Evolutionary conservation across 83 land plant species (phyloP), one percentile per base, ranked within the genome.

Genomic region (Diphasiastrum complanatum): DNA sequence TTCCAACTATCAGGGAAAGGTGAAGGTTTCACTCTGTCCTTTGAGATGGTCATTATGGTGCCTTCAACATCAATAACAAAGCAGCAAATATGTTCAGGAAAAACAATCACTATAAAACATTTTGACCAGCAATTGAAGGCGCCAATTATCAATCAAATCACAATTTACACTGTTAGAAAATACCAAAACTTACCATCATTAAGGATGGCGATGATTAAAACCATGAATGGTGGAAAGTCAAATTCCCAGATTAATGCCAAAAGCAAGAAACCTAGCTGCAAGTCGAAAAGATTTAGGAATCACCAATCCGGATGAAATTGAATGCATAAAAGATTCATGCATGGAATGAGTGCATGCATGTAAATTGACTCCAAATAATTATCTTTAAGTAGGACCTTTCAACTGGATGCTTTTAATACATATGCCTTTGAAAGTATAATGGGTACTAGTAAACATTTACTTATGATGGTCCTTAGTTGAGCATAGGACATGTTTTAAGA

Each of bases 1-100:
- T 81, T 81, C 84, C 84, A 81, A 64, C 87, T 83, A 47, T 86
- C 91, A 36, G 91, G 91, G 20, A 80, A 50, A 31, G 91, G 91
- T 64, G 86, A 83, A 33, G 86, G 84, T 70, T 70, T 80, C 3
- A 83, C 86, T 0, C 81, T 64, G 48, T 83, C 86, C 45, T 83
- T 69, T 35, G 84, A 83, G 11, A 83, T 83, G 8, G 86, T 83
- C 86, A 83, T 83, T 54, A 83, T 83, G 6, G 84, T 80, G 32
- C 83, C 85, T 81, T 62, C 8, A 48, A 31, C 56, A 49, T 37
- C 11, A 38, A 36, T 4, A 55, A 4, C 33, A 53, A 41, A 11
- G 27, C 2, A n/a, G 11, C 11, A 33, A 29, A 54, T 63, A 52
- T 29, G 35, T 5, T 51, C 29, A 1, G 31, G 4, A 51, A 20